Percentiles rank a stretch among this genome's conserved stretches.
Conservation (phyloP, 306 rosid species). For the Rosa persica region DNA sequence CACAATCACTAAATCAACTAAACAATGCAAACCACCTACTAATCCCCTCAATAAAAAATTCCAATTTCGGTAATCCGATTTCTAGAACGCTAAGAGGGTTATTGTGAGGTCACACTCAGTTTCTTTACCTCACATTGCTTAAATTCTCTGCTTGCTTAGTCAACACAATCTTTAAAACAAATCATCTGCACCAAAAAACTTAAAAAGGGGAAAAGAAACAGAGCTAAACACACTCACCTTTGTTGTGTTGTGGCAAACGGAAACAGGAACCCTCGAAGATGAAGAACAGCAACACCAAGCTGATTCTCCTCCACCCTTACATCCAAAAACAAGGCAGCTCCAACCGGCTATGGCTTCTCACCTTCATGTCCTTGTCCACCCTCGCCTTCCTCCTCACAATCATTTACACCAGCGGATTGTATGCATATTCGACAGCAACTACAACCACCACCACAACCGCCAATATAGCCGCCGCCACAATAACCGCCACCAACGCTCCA, state of each 20-base stretch:
- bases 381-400: conserved; percentile 77
- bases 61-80: conserved; percentile 3
- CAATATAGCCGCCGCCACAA: conserved; percentile 16
- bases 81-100: conserved; percentile 31
- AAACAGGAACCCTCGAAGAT: conserved; percentile 19
- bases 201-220: background rate
- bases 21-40: background rate
- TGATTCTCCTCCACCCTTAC: conserved; percentile 95
- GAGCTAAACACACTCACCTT: background rate
- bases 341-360: conserved; percentile 75
- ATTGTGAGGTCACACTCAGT: conserved; percentile 52
- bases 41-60: conserved; percentile 6
- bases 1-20: background rate
- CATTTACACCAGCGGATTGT: conserved; percentile 63
- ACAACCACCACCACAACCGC: conserved; percentile 22
- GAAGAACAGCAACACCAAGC: conserved; percentile 82
- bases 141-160: conserved; percentile 37
- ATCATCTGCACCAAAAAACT: conserved; percentile 25
- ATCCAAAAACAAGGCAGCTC: conserved; percentile 95
- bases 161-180: conserved; percentile 52
- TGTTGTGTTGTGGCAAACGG: background rate
- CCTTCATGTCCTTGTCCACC: conserved; percentile 77
- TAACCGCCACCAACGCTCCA: conserved; percentile 31
- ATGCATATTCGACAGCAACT: background rate
- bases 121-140: conserved; percentile 38